Base-by-base conservation (phyloP, 2,329 filamentous ascomycete species). In the Beauveria medogensis region DNA sequence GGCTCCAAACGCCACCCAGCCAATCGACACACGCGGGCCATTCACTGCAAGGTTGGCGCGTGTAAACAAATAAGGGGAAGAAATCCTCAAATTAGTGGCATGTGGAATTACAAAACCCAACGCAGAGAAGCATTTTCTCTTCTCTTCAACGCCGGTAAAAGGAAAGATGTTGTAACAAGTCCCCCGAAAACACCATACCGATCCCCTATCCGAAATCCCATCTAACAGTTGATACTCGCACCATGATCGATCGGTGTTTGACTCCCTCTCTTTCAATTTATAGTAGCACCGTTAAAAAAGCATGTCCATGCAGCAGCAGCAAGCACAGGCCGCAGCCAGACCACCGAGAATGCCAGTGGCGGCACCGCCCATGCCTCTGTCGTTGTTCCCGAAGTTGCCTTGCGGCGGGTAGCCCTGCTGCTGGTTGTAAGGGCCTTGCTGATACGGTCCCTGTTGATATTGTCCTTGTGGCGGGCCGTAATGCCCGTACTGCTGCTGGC, bases 221-320 rank as follows among this genome's bases (percentile, higher is more conserved):
- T 30, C 14, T 26, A 34, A 20, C 20, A 34, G 20, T 34, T 41
- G 44, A 58, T 50, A 50, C 55, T 22, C 41, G 55, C 55, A 46
- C 55, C 18, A 40, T 26, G 14, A 20, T 16, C 34, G 20, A 30
- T 28, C 30, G 3, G 44, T 9, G 22, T 34, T 9, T 20, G 5
- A 47, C 5, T 8, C 5, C 12, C 34, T 34, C 43, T 50, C 28
- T 14, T 16, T 9, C 5, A 24, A 16, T 26, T n/a, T 20, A 50
- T 58, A 12, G 26, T 28, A 40, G n/a, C 14, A 60, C 22, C 9
- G 37, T 61, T 79, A 85, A 67, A 83, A 83, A n/a, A 84, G 68
- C 50, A 75, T 73, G 65, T 85, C 82, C 67, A 85, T 69, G 68
- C 82, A 85, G 72, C 82, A 85, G 69, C 82, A 85, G 69, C 81